These are phyloP conservation scores for Kwoniella sp. DNA, from an alignment of 768 basidiomycete genomes.

Conservation along the genomic window DNA sequence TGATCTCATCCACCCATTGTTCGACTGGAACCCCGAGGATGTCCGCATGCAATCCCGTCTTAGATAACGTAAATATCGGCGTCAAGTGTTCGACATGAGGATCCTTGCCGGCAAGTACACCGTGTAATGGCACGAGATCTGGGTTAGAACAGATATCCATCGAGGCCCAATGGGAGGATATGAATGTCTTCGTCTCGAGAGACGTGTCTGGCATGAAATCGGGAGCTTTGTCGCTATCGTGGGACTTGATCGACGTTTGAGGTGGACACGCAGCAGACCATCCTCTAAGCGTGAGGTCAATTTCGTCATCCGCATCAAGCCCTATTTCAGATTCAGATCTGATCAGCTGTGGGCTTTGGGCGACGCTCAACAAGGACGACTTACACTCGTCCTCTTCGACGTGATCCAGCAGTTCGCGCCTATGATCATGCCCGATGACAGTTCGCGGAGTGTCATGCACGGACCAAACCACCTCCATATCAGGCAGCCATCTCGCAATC, in stretches of 20 bases:
- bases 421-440: slow-evolving; percentile 27
- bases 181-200: slow-evolving; percentile 30
- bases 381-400: slow-evolving; percentile 36
- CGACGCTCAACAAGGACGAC: slow-evolving; percentile 3
- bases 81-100: slow-evolving; percentile 16
- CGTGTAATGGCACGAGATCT: slow-evolving; percentile 23
- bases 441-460: slow-evolving; percentile 25
- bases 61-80: slow-evolving; percentile 27
- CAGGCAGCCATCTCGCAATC: slow-evolving; percentile 26
- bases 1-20: slow-evolving; percentile 29
- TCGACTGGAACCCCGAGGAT: slow-evolving; percentile 33
- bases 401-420: slow-evolving; percentile 26
- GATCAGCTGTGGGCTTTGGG: too few species aligned
- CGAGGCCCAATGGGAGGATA: slow-evolving; percentile 37
- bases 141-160: slow-evolving; percentile 36
- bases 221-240: background rate
- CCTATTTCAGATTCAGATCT: background rate
- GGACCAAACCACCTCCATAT: slow-evolving; percentile 23
- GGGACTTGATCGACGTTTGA: slow-evolving; percentile 13
- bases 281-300: slow-evolving; percentile 23
- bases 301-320: slow-evolving; percentile 22
- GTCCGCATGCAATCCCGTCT: slow-evolving; percentile 31
- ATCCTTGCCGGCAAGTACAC: slow-evolving; percentile 19
- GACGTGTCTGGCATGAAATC: slow-evolving; percentile 5
- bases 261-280: slow-evolving; percentile 33